Evolutionary conservation across 257 asterid species (phyloP).

Genomic region (Jacaranda copaia): DNA sequence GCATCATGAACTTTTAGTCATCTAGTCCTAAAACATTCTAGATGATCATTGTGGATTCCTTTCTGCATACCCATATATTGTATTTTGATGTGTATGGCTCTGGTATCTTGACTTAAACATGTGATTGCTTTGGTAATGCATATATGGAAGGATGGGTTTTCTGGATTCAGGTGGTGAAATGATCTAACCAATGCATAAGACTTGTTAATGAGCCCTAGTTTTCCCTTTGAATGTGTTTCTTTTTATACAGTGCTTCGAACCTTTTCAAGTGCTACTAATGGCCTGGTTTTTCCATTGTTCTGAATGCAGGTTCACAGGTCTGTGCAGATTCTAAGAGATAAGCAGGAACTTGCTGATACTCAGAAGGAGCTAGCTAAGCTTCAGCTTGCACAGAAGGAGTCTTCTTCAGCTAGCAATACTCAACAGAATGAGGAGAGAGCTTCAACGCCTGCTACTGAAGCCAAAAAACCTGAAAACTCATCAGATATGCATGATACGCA

Average conservation of each 20-base stretch:
- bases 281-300: conserved; percentile 9
- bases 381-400: conserved; percentile 79
- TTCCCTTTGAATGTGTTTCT: neutral
- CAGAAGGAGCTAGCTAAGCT: conserved; percentile 94
- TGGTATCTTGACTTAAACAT: conserved; percentile 15
- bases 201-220: conserved; percentile 6
- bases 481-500: conserved; percentile 68
- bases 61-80: neutral
- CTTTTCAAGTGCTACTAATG: neutral
- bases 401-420: conserved; percentile 53
- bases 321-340: conserved; percentile 88
- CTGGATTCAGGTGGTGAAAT: neutral
- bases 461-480: conserved; percentile 55
- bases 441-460: conserved; percentile 56
- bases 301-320: conserved; percentile 84
- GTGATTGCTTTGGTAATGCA: neutral
- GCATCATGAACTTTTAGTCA: conserved; percentile 2
- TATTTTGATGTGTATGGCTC: neutral
- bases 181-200: neutral
- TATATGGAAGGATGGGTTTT: neutral
- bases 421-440: conserved; percentile 71
- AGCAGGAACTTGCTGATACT: conserved; percentile 93
- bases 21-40: neutral
- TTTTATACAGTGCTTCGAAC: neutral
- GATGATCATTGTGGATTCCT: neutral